Evolutionary conservation across 805 yeast species (phyloP), one percentile per base, ranked within the genome.

Genomic region (Yamadazyma sp.): DNA sequence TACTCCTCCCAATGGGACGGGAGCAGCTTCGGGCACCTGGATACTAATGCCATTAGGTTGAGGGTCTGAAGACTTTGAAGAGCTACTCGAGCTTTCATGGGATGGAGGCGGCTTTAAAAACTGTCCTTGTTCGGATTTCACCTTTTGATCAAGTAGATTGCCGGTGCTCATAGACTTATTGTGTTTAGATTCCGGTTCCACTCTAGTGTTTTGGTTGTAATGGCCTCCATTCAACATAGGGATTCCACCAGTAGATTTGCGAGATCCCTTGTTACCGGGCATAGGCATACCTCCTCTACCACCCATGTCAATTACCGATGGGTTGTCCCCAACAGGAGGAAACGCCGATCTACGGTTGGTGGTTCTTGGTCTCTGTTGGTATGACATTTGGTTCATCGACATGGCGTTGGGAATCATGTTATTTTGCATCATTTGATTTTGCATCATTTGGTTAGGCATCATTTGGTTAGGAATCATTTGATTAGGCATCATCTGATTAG

Each of bases 281-380:
- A 60, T 61, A 2, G 72, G 73, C 73, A 68, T 68, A 6, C 73
- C 73, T 14, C 71, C 73, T 47, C 73, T 55, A n/a, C 71, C 72
- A 10, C 73, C 72, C 55, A 64, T 57, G 49, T 67, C 73, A 13
- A 66, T 37, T 2, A 60, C 62, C 8, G 54, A 55, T 17, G 57
- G 32, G 15, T 44, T 42, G n/a, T 60, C 62, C 14, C 53, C 52
- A 53, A 62, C 54, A 13, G 44, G 31, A 5, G 66, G 61, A 44
- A 56, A 59, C 6, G 53, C 62, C 0, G 71, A 64, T 20, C 71
- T 55, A 30, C 73, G 61, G 42, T 60, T 63, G 20, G 38, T 49
- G 35, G 55, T 57, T 47, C 62, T 64, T 18, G 62, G 56, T 18
- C 46, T 38, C 20, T 27, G 35, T 47, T 48, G 39, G 32, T 34